Conservation (phyloP, 2,329 filamentous ascomycete genomes). For the Trichoderma pleuroti region DNA sequence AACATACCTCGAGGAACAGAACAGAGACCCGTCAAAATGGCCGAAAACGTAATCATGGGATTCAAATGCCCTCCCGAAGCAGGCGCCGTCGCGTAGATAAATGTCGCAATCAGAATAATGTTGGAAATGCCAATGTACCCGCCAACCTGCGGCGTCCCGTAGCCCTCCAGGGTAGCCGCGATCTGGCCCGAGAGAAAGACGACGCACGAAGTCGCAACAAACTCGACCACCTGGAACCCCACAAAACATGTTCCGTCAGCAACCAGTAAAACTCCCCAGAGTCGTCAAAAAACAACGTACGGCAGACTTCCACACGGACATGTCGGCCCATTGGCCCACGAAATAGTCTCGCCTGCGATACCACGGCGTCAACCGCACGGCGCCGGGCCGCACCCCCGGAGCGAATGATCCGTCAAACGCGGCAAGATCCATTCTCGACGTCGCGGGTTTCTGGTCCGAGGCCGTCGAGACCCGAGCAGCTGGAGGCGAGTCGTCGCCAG, state of each 20-base stretch:
- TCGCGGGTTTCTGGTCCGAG: background rate
- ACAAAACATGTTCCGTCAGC: background rate
- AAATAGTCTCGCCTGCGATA: constrained; percentile 27
- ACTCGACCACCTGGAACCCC: constrained; percentile 29
- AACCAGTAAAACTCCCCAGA: no score
- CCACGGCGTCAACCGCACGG: constrained; percentile 23
- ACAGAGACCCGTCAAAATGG: constrained; percentile 48
- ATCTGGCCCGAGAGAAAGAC: constrained; percentile 33
- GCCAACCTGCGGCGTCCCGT: constrained; percentile 27
- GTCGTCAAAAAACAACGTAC: constrained; percentile 23
- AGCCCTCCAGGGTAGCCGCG: constrained; percentile 29
- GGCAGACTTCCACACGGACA: constrained; percentile 28
- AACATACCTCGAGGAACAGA: constrained; percentile 41
- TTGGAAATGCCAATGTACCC: constrained; percentile 39
- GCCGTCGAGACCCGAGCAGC: background rate
- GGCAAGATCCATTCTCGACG: constrained; percentile 13
- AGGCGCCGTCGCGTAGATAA: constrained; percentile 48
- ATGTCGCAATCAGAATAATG: constrained; percentile 40
- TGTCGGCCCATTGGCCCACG: constrained; percentile 26
- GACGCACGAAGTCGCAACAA: constrained; percentile 28
- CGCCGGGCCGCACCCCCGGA: constrained; percentile 20
- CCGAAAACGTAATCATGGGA: constrained; percentile 50
- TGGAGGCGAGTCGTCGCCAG: background rate
- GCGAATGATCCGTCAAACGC: constrained; percentile 26
- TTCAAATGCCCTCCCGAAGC: constrained; percentile 52